Percentiles rank a stretch among this genome's conserved stretches.
Conservation (phyloP, 2,329 filamentous ascomycete species). For the Pseudogymnoascus sp. region DNA sequence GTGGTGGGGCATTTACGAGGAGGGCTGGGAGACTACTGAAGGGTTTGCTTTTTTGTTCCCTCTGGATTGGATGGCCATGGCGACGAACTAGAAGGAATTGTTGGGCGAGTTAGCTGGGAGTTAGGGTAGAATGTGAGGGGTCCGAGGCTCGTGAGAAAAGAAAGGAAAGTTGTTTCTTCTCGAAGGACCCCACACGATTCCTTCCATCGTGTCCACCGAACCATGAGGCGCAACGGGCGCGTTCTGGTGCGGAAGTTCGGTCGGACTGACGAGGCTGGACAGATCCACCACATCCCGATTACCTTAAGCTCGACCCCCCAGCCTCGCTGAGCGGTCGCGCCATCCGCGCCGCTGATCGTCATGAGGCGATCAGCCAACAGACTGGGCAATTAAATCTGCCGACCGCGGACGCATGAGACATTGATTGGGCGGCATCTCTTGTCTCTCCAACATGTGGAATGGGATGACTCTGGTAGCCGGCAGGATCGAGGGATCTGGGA, state of each 20-base stretch:
- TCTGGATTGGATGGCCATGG: background rate
- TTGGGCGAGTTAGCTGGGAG: background rate
- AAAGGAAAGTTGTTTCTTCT: background rate
- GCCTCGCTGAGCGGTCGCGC: background rate
- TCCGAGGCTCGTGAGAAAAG: background rate
- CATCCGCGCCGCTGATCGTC: background rate
- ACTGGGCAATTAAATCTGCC: background rate
- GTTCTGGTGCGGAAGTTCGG: background rate
- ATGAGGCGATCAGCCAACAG: background rate
- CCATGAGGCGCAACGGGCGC: constrained; percentile 12
- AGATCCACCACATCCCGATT: background rate
- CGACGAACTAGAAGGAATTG: background rate
- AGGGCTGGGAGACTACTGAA: background rate
- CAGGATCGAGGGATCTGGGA: background rate
- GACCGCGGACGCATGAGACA: background rate
- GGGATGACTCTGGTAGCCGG: background rate
- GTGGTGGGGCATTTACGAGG: background rate
- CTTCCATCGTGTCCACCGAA: constrained; percentile 9
- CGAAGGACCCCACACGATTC: background rate
- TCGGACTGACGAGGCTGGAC: background rate
- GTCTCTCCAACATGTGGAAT: constrained; percentile 1
- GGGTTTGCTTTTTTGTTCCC: background rate
- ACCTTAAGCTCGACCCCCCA: constrained; percentile 1
- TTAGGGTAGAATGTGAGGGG: background rate
- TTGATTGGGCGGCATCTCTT: background rate